These are phyloP conservation scores for Paragyromitra xinjiangensis DNA, from an alignment of 495 filamentous ascomycete genomes.

Conservation along the genomic window DNA sequence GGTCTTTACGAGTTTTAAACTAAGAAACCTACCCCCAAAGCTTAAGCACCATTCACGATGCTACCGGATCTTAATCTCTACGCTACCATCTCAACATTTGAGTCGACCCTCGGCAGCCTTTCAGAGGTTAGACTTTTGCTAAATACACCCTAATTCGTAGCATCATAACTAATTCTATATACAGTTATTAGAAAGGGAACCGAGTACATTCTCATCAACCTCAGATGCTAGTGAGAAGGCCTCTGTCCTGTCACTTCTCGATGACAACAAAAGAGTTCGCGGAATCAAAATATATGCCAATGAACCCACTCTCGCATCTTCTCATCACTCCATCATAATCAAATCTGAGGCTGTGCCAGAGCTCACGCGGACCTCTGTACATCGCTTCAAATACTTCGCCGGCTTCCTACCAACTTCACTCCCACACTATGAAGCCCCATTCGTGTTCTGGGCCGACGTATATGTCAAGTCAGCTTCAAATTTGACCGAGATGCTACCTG, in stretches of 20 bases:
- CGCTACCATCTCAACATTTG: not conserved
- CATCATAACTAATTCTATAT: not conserved
- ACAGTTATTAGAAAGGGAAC: not conserved
- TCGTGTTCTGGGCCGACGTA: conserved; percentile 5
- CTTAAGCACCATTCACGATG: not conserved
- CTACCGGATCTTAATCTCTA: not conserved
- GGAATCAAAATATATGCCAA: not conserved
- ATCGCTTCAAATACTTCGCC: not conserved
- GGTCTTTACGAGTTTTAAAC: not conserved
- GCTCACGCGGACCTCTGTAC: not conserved
- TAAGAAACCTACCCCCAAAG: not conserved
- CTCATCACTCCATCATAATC: not conserved
- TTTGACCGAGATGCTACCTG: not conserved
- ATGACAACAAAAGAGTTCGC: not conserved
- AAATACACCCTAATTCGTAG: not conserved
- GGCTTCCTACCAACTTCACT: not conserved
- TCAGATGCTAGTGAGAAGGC: not conserved
- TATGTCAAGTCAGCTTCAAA: not conserved
- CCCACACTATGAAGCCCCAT: not conserved
- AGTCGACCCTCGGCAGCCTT: not conserved
- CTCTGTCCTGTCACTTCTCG: not conserved
- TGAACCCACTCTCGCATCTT: no score
- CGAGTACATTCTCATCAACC: not conserved
- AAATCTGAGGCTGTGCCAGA: not conserved
- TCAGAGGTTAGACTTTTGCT: not conserved